phyloP scores from a whole-genome alignment of 257 asterid genomes.

The Plectranthus barbatus region DNA sequence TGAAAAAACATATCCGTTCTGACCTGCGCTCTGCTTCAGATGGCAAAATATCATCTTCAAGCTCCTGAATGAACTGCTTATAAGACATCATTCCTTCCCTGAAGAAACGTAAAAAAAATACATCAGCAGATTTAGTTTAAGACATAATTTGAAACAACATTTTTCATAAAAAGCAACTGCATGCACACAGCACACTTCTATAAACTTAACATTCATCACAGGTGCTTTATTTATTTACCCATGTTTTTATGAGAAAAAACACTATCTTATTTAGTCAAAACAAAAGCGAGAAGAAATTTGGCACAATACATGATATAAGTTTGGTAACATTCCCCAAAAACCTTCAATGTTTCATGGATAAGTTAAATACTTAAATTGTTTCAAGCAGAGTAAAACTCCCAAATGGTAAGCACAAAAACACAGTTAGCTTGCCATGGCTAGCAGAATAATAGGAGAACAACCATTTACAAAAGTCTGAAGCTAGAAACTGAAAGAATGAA shows the following conservation, averaged over 20 bases:
- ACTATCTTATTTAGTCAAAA: not conserved
- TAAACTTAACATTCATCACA: not conserved
- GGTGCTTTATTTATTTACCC: not conserved
- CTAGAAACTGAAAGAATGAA: not conserved
- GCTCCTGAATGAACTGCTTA: constrained; percentile 99
- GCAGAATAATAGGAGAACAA: not conserved
- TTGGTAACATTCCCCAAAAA: not conserved
- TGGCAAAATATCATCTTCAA: constrained; percentile 95
- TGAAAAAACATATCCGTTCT: constrained; percentile 15
- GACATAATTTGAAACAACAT: not conserved
- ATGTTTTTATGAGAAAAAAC: too few relatives aligned
- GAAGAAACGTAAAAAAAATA: constrained; percentile 10
- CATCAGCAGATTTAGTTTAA: constrained; percentile 7
- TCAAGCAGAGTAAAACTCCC: not conserved
- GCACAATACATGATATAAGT: not conserved
- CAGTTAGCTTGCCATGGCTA: not conserved
- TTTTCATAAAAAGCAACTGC: not conserved
- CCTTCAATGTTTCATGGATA: not conserved
- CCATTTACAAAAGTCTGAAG: not conserved
- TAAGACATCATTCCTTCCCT: constrained; percentile 99
- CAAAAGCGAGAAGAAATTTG: not conserved
- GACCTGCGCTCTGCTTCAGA: constrained; percentile 97
- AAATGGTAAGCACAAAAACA: not conserved
- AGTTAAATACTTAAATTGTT: constrained; percentile 1
- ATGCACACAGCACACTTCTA: not conserved